Percentiles rank a stretch among this genome's conserved stretches.
Evolutionary conservation across 2,329 filamentous ascomycete species (phyloP).

Genomic region (Ceratocystis cacaofunesta): DNA sequence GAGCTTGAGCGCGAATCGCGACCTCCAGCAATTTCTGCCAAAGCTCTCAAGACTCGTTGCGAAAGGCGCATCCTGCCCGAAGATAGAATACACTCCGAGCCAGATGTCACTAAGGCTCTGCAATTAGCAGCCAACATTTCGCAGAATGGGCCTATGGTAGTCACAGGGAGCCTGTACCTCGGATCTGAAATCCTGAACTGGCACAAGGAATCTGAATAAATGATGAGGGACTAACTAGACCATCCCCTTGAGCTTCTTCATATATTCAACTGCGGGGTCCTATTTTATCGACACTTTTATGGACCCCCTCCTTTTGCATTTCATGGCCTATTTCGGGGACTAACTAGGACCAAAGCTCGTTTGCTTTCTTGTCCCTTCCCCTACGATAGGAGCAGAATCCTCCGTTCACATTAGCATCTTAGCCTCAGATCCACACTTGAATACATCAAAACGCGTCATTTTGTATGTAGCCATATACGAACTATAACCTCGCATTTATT

Average conservation of each 20-base stretch:
- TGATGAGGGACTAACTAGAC: background rate
- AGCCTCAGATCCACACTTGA: background rate
- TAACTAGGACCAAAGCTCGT: background rate
- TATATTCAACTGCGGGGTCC: slow-evolving; percentile 7
- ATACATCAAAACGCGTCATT: background rate
- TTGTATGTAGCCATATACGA: background rate
- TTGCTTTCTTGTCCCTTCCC: background rate
- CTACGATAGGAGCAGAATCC: background rate
- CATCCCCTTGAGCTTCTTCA: background rate
- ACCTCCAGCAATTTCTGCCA: slow-evolving; percentile 11
- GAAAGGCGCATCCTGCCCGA: slow-evolving; percentile 12
- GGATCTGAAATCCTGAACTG: slow-evolving; percentile 16
- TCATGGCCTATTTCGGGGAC: no score
- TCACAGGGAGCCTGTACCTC: slow-evolving; percentile 30
- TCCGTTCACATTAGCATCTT: background rate
- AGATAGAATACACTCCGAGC: slow-evolving; percentile 9
- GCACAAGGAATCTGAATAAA: background rate
- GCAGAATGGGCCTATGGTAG: slow-evolving; percentile 24
- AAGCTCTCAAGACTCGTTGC: slow-evolving; percentile 10
- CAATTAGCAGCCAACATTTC: slow-evolving; percentile 12
- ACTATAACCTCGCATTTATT: background rate
- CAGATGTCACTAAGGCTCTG: slow-evolving; percentile 11
- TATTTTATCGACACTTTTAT: slow-evolving; percentile 4
- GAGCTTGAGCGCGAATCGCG: slow-evolving; percentile 12
- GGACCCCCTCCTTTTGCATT: background rate